Evolutionary conservation across 768 basidiomycete species (phyloP), one percentile per base, ranked within the genome.

Genomic region (Mycena crocata): DNA sequence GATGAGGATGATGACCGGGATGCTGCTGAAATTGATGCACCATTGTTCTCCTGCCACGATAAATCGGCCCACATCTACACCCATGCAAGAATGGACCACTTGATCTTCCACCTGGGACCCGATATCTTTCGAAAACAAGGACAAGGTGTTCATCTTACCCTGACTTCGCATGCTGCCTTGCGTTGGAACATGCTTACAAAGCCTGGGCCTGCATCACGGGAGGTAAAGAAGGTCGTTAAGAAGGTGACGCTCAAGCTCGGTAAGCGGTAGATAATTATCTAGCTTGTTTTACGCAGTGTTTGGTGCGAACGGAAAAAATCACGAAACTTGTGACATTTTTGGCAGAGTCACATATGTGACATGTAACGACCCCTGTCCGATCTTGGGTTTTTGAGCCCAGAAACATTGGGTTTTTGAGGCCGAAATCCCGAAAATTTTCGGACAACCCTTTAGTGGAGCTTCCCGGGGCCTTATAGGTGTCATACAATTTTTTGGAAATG

Each of bases 21-120:
- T 42, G 19, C 19, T 21, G 40, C 8, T 5, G 40, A 42, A 21
- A 42, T 21, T 21, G 8, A 7, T 14, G 52, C 52, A 19, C 35
- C 52, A 17, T 24, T 55, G 52, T 55, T 55, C 31, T 55, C 52
- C 10, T 55, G 52, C 52, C 14, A 35, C 15, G 52, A 55, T 24
- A 8, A 23, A 15, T 6, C 7, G 8, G 52, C 34, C 14, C 30
- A 24, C 21, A 10, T 55, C 17, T 24, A 55, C 35, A 55, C 52
- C 13, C 52, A 55, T 32, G 52, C 52, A 23, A 55, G 37, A 35
- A n/a, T n/a, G 10, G 52, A 55, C 31, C 52, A 55, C 37, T 23
- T 55, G 23, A 35, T 55, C 12, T 55, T 55, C 52, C 52, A 55
- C 37, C n/a, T 55, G 9, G 52, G 52, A 23, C 52, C 31, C 7